Evolutionary conservation across 805 yeast species (phyloP), one percentile per base, ranked within the genome.

Genomic region (Clavispora carvajalis): DNA sequence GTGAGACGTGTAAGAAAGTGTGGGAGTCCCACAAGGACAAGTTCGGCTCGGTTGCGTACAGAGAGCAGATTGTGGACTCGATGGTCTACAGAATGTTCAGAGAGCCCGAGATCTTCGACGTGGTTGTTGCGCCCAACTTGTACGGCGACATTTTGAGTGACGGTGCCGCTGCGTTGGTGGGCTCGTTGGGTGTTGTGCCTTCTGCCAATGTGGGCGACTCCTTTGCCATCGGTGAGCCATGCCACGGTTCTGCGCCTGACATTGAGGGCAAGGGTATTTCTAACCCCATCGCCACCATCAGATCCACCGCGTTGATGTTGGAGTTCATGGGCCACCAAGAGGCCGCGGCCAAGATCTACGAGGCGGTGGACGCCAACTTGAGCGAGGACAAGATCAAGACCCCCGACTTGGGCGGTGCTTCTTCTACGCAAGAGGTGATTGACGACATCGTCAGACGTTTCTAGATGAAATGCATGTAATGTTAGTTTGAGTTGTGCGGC

Each of bases 31-130:
- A 81, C 63, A 67, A 67, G 39, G 80, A 71, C 28, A 69, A 71
- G 54, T 90, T 76, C 64, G 72, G 71, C 24, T 60, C 76, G 9
- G 73, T 93, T 43, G 75, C 71, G 34, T 76, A 87, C 65, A 85
- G 85, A 62, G 98, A 93, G 72, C 99, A 93, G 73, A 91, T 93
- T 63, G 98, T 93, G 34, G 99, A 93, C 72, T 90, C 97, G 11
- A 93, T 93, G 99, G 99, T 93, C 43, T 93, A 93, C 80, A 79
- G 96, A 66, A 80, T 93, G 93, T 93, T 93, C 81, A 82, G 98
- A 68, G 97, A 93, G 68, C 99, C 99, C 39, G 89, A 88, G 60
- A 82, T 86, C 64, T 93, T 93, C 59, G 99, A 93, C 61, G 99
- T 93, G 49, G 93, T 93, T 28, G 99, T 93, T 40, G 99, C 98